Evolutionary conservation across 129 eudicot genomes (phyloP).

Genomic region (Tagetes erecta): DNA sequence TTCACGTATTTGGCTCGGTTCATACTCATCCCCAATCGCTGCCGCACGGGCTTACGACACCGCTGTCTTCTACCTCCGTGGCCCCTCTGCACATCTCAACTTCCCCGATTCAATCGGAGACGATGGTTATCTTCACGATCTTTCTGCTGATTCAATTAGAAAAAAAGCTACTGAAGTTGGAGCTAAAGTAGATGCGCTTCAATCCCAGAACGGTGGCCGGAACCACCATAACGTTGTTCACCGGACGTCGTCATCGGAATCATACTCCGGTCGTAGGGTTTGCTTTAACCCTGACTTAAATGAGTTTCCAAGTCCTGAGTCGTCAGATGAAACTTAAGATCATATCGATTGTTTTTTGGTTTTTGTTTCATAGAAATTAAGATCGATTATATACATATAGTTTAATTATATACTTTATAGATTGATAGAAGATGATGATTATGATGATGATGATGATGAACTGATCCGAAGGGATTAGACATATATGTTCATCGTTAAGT

Average conservation of each 20-base stretch:
- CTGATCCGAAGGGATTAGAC: too few relatives aligned
- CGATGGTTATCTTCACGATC: constrained; percentile 38
- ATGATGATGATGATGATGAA: too few relatives aligned
- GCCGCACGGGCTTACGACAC: constrained; percentile 98
- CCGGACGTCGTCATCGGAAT: not conserved
- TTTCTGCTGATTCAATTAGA: constrained; percentile 71
- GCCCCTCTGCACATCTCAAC: constrained; percentile 81
- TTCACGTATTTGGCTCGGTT: constrained; percentile 86
- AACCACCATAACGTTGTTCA: not conserved
- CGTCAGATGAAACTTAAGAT: constrained; percentile 46
- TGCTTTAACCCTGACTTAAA: constrained; percentile 65
- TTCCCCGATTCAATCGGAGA: constrained; percentile 65
- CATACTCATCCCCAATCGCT: constrained; percentile 86
- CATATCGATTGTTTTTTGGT: too few relatives aligned
- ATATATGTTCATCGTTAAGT: too few relatives aligned
- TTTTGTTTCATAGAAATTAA: too few relatives aligned
- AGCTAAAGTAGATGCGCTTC: constrained; percentile 82
- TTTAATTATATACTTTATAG: too few relatives aligned
- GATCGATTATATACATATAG: too few relatives aligned
- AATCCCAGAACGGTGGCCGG: constrained; percentile 19
- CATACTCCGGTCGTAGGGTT: constrained; percentile 40
- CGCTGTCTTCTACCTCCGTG: constrained; percentile 79
- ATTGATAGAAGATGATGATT: too few relatives aligned
- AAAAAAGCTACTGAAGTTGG: constrained; percentile 90
- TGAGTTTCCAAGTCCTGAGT: constrained; percentile 74